phyloP scores from a whole-genome alignment of 164 flowering plant genomes.

The Umbilicus rupestris region DNA sequence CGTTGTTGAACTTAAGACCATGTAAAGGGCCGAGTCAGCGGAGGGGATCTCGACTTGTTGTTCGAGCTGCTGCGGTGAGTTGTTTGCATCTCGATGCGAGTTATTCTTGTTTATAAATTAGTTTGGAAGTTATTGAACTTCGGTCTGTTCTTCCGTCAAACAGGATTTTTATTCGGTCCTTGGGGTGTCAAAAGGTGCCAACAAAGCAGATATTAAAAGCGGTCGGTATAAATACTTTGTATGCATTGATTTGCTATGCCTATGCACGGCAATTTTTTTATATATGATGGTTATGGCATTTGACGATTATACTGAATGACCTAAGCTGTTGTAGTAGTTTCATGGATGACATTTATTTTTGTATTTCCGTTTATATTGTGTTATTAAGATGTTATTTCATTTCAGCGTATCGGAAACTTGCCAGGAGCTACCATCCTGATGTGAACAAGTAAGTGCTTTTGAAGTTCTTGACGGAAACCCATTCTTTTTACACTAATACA shows the following conservation, averaged over 20 bases:
- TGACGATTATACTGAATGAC: too few relatives aligned
- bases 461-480: neutral
- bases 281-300: too few relatives aligned
- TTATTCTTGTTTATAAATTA: neutral
- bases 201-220: slow-evolving; percentile 89
- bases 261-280: too few relatives aligned
- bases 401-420: slow-evolving; percentile 92
- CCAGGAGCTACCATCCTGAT: slow-evolving; percentile 84
- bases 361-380: neutral
- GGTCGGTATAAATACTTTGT: slow-evolving; percentile 31
- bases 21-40: slow-evolving; percentile 23
- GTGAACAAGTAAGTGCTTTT: slow-evolving; percentile 73
- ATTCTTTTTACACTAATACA: neutral
- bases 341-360: too few relatives aligned
- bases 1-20: slow-evolving; percentile 24
- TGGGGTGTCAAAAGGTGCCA: slow-evolving; percentile 77
- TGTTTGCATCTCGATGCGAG: neutral
- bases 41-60: slow-evolving; percentile 50
- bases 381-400: neutral
- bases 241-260: neutral
- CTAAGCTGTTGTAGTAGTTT: neutral
- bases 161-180: slow-evolving; percentile 80
- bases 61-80: slow-evolving; percentile 77
- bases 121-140: slow-evolving; percentile 1
- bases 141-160: slow-evolving; percentile 2